Percentiles rank a stretch among this genome's conserved stretches.
phyloP scores from a whole-genome alignment of 2,329 filamentous ascomycete genomes.

The Trichoderma arundinaceum region DNA sequence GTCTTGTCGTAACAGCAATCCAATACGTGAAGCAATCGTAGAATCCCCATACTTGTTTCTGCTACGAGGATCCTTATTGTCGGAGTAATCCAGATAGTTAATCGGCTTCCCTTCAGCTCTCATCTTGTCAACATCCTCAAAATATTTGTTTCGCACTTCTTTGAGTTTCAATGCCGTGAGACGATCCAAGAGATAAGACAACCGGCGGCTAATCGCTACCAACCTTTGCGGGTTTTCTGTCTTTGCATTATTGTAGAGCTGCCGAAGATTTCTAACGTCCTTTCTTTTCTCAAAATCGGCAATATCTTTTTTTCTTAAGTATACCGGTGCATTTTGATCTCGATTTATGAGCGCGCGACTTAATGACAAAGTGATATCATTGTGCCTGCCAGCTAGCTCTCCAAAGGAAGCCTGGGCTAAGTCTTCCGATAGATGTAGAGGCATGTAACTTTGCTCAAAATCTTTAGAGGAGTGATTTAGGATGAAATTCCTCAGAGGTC shows the following conservation, averaged over 20 bases:
- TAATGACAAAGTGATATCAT: not conserved
- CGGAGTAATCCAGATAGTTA: not conserved
- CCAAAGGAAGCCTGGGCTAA: not conserved
- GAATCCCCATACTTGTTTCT: not conserved
- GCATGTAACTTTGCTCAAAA: not conserved
- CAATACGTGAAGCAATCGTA: not conserved
- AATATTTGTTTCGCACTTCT: not conserved
- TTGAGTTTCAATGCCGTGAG: not conserved
- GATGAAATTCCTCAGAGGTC: not conserved
- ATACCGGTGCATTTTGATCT: not conserved
- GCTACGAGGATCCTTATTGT: not conserved
- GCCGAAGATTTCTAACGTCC: not conserved
- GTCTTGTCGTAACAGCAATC: not conserved
- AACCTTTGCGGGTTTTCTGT: not conserved
- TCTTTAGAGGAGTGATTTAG: not conserved
- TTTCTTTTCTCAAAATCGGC: not conserved
- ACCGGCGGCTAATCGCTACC: not conserved
- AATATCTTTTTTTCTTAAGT: not conserved
- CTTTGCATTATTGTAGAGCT: not conserved
- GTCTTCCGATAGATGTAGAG: not conserved
- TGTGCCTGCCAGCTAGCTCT: not conserved
- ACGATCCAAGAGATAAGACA: not conserved
- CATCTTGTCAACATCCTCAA: not conserved
- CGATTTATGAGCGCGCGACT: not conserved
- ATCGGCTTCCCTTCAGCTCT: not conserved